phyloP scores from a whole-genome alignment of 768 basidiomycete genomes.

The Crassisporium funariophilum region DNA sequence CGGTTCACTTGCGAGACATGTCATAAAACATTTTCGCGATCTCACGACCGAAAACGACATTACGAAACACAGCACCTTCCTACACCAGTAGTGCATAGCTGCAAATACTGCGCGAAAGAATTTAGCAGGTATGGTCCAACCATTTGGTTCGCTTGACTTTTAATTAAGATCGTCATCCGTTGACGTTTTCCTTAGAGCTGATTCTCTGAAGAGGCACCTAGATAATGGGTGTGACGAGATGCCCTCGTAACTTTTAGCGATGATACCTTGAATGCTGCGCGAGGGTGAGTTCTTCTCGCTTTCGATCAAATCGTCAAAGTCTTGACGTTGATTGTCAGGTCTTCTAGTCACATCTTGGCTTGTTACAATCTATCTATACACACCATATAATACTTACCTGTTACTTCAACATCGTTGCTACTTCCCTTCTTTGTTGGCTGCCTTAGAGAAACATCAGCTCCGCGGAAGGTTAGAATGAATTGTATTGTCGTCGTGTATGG shows the following conservation, averaged over 20 bases:
- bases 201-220: constrained; percentile 80
- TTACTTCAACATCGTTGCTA: constrained; percentile 11
- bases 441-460: constrained; percentile 5
- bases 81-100: constrained; percentile 65
- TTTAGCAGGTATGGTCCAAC: constrained; percentile 60
- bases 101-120: constrained; percentile 74
- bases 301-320: constrained; percentile 1
- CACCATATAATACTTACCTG: constrained; percentile 14
- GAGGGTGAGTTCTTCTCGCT: neutral
- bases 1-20: constrained; percentile 75
- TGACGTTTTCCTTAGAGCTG: constrained; percentile 36
- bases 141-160: constrained; percentile 10
- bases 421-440: constrained; percentile 14
- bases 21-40: constrained; percentile 77
- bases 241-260: constrained; percentile 31
- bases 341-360: constrained; percentile 13
- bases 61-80: constrained; percentile 75
- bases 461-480: constrained; percentile 21
- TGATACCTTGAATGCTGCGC: neutral
- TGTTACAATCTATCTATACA: constrained; percentile 15
- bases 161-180: constrained; percentile 10
- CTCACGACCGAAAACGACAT: constrained; percentile 82
- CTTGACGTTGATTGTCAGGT: constrained; percentile 7
- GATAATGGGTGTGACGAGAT: constrained; percentile 81
- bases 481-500: constrained; percentile 8